Evolutionary conservation across 2,329 filamentous ascomycete species (phyloP), one percentile per base, ranked within the genome.

Genomic region (Penicillium sp.): DNA sequence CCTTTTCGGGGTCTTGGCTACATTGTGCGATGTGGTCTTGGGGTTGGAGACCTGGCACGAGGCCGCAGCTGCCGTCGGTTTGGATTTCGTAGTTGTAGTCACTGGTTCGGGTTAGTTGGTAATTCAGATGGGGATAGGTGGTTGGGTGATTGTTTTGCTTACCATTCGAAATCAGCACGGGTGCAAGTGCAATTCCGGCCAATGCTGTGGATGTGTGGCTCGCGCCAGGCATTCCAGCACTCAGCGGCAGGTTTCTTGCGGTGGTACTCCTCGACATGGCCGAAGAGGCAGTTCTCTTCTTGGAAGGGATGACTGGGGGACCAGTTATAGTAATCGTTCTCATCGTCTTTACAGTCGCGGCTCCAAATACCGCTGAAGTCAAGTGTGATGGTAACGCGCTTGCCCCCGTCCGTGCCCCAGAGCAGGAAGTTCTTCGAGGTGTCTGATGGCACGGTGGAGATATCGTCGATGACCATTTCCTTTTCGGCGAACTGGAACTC

Each of bases 41-140:
- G 13, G 90, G 87, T 10, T 82, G 63, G 40, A 92, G 84, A 15
- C 93, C 93, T 0, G 82, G 74, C 1, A 97, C 91, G 13, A 95
- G 84, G 5, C 75, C 75, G 76, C 94, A 99, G 60, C 88, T 85
- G 47, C 89, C 88, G 69, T 92, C 89, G 29, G 78, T 82, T 73
- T 90, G 85, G 46, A 89, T 85, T 72, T 97, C 87, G 74, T 85
- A 99, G 75, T 99, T 99, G 81, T 91, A 99, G 72, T 95, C 93
- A 76, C 91, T 94, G 49, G 5, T 21, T 23, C 2, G 5, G 15
- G 55, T 66, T 59, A 62, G 60, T 36, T 46, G 41, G 43, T 21
- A 21, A 50, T 23, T 39, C 7, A 21, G 5, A 34, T 46, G 33
- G 52, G 25, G 50, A 46, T 25, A 15, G 15, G 27, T 34, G n/a